Base-by-base conservation (phyloP, 225 moss, liverwort and hornwort species). In the Takakia lepidozioides region DNA sequence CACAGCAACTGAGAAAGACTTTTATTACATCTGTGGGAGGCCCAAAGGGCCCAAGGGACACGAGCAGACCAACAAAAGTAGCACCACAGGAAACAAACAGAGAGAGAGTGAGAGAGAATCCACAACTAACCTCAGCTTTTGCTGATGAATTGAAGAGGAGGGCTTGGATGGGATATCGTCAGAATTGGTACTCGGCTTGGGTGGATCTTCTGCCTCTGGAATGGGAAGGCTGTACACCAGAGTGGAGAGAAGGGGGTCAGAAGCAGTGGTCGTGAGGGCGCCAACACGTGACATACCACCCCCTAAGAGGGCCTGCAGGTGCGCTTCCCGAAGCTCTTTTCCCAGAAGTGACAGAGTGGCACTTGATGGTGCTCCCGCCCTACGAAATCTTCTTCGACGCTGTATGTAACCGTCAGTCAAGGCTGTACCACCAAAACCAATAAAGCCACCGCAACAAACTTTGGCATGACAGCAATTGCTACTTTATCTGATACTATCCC, bases 271-370 rank as follows among this genome's bases (percentile, higher is more conserved):
- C 35, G 76, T 53, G 21, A 73, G 43, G 39, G 44, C 49, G 32
- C 65, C 45, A 22, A 56, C 36, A 22, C 72, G 65, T 41, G 76
- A 76, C 22, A 76, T 59, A 29, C 69, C 68, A 10, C 13, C 46
- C 13, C 76, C 81, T n/a, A 81, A 23, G 53, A 81, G 76, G 28
- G 81, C 72, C 65, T 81, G 76, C 45, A 81, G 69, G 51, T 81
- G 81, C 1, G 76, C 81, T 54, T 81, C 81, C 4, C 81, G 72
- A 46, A 81, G 69, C 62, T 81, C 81, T 61, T 76, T 76, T 21
- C 81, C 81, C 51, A 81, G 73, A 38, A 81, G 68, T 18, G 81
- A 81, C 23, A 81, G 65, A 45, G 73, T 81, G 13, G 81, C 66
- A 57, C 57, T 81, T 0, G 81, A 81, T 27, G 81, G 81, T 49